phyloP scores from a whole-genome alignment of 169 alveolate species.

The Plasmodium vivax region DNA sequence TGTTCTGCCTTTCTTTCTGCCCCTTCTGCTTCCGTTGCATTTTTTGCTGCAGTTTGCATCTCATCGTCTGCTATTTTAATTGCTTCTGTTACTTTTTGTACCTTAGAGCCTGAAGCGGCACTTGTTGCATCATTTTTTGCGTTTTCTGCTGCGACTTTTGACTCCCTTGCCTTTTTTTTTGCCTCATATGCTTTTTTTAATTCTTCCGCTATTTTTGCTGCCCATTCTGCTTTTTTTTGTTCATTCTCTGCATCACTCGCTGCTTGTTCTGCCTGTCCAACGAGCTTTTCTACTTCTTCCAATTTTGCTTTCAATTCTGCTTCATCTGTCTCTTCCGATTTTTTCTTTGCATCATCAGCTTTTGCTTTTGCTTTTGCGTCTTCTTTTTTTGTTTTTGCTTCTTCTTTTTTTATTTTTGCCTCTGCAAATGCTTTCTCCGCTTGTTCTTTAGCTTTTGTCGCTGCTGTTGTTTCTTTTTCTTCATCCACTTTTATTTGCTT shows the following conservation, averaged over 20 bases:
- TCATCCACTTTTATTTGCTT: background rate
- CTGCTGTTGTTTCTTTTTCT: background rate
- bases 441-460: too few relatives aligned
- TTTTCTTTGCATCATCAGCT: background rate
- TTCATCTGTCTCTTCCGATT: background rate
- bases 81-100: too few relatives aligned
- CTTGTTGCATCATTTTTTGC: too few relatives aligned
- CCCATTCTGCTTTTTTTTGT: background rate
- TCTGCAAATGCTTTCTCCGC: too few relatives aligned
- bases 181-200: background rate
- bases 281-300: too few relatives aligned
- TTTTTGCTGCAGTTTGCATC: background rate
- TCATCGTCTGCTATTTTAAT: background rate
- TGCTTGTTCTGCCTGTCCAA: background rate
- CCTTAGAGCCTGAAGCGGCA: too few relatives aligned
- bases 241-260: background rate
- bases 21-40: too few relatives aligned
- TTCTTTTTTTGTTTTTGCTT: background rate
- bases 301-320: background rate
- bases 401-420: too few relatives aligned
- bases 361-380: background rate
- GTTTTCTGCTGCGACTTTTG: background rate
- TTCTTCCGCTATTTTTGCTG: background rate
- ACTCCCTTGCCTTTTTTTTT: background rate
- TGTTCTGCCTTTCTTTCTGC: too few relatives aligned